A percentile compares a stretch with the other conserved stretches of the same genome.
Evolutionary conservation across 805 yeast species (phyloP).

Genomic region (Lachancea cidri): DNA sequence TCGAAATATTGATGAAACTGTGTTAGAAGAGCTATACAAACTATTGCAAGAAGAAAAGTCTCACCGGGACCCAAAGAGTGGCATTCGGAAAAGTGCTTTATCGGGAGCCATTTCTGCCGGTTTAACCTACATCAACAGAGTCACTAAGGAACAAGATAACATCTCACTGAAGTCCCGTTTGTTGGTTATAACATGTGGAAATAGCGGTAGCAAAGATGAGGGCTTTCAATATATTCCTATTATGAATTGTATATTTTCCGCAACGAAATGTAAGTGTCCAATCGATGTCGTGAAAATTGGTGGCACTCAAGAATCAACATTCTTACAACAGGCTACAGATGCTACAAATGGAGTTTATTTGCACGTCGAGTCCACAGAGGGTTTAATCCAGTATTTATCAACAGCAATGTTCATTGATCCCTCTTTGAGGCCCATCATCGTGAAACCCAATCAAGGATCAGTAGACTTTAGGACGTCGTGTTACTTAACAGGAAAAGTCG

Average conservation of each 20-base stretch:
- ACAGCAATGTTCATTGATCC: constrained; percentile 89
- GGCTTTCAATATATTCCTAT: constrained; percentile 82
- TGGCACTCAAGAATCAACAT: constrained; percentile 53
- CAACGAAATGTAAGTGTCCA: constrained; percentile 85
- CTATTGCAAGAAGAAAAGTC: constrained; percentile 37
- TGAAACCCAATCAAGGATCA: constrained; percentile 75
- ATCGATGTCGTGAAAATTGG: constrained; percentile 82
- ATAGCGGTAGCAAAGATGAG: constrained; percentile 64
- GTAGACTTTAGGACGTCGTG: constrained; percentile 96
- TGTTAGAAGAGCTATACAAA: constrained; percentile 52
- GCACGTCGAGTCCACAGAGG: constrained; percentile 59
- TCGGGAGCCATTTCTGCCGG: constrained; percentile 83
- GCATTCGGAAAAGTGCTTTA: constrained; percentile 44
- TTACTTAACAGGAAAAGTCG: constrained; percentile 81
- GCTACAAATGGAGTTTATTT: constrained; percentile 89
- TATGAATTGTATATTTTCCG: constrained; percentile 94
- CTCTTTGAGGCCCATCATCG: constrained; percentile 64
- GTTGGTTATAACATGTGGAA: constrained; percentile 43
- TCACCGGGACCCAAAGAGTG: constrained; percentile 18
- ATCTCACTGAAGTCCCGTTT: constrained; percentile 56
- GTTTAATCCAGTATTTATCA: constrained; percentile 73
- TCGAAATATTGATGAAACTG: constrained; percentile 67
- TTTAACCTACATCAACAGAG: constrained; percentile 69
- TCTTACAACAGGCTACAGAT: constrained; percentile 92
- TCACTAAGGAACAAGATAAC: constrained; percentile 44